Evolutionary conservation across 768 basidiomycete genomes (phyloP).

Genomic region (Lactifluus piperatus): DNA sequence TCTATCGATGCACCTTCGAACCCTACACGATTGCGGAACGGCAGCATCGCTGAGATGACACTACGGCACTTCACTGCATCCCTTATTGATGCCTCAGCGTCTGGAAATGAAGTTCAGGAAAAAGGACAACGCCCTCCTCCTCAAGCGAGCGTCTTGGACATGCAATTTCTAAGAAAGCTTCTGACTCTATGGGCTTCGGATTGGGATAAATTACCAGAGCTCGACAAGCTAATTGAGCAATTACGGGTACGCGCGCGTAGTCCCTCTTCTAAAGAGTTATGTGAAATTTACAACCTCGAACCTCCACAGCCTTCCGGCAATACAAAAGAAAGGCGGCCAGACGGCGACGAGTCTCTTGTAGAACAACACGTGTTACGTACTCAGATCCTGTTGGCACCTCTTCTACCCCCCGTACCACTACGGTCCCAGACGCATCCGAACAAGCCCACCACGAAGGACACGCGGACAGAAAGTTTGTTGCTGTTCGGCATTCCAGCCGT

Average conservation of each 20-base stretch:
- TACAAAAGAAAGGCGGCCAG: background rate
- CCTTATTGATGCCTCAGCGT: background rate
- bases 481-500: slow-evolving; percentile 43
- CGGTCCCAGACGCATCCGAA: background rate
- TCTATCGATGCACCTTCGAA: slow-evolving; percentile 1
- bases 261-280: background rate
- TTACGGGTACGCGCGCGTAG: slow-evolving; percentile 14
- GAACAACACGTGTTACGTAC: slow-evolving; percentile 44
- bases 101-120: background rate
- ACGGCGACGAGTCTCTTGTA: background rate
- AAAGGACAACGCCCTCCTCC: background rate
- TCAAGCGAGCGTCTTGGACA: background rate
- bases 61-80: background rate
- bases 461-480: slow-evolving; percentile 38
- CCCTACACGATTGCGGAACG: background rate
- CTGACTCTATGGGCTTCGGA: slow-evolving; percentile 8
- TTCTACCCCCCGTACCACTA: slow-evolving; percentile 37
- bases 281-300: background rate
- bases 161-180: slow-evolving; percentile 10
- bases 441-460: slow-evolving; percentile 22
- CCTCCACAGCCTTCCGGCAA: background rate
- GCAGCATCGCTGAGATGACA: background rate
- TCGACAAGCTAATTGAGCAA: slow-evolving; percentile 6
- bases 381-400: slow-evolving; percentile 52
- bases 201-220: slow-evolving; percentile 1